A percentile compares a stretch with the other conserved stretches of the same genome.
phyloP scores from a whole-genome alignment of 1,139 yeast species.

The Pichia sp. region DNA sequence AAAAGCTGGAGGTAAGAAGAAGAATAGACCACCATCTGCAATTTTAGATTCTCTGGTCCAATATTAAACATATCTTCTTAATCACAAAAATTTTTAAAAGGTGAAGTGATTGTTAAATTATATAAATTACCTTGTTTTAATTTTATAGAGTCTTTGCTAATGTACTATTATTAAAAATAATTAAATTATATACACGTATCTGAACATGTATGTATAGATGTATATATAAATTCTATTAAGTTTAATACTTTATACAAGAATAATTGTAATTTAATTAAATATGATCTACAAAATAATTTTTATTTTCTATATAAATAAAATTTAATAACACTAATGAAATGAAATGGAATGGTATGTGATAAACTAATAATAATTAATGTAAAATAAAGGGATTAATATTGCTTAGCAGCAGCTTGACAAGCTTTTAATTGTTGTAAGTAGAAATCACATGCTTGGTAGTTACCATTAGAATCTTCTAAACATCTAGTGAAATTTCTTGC shows the following conservation, averaged over 20 bases:
- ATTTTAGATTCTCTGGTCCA: slow-evolving; percentile 26
- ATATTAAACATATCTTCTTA: slow-evolving; percentile 1
- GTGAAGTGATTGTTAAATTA: too few relatives aligned
- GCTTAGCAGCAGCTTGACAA: slow-evolving; percentile 90
- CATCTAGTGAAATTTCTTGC: slow-evolving; percentile 95
- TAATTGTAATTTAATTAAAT: too few relatives aligned
- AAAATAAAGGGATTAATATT: slow-evolving; percentile 41
- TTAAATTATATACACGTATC: too few relatives aligned
- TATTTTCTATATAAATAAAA: neutral
- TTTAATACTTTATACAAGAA: too few relatives aligned
- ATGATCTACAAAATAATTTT: too few relatives aligned
- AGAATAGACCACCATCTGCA: slow-evolving; percentile 29
- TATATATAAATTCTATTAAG: too few relatives aligned
- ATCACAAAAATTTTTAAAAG: neutral
- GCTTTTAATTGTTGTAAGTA: slow-evolving; percentile 96
- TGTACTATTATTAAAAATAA: too few relatives aligned
- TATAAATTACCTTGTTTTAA: too few relatives aligned
- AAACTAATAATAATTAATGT: neutral
- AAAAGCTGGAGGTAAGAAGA: slow-evolving; percentile 4
- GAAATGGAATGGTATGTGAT: slow-evolving; percentile 1
- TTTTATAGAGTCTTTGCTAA: too few relatives aligned
- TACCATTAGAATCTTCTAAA: slow-evolving; percentile 86
- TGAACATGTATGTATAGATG: too few relatives aligned
- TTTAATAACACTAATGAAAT: neutral
- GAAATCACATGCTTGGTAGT: slow-evolving; percentile 95